A percentile compares a stretch with the other conserved stretches of the same genome.
phyloP scores from a whole-genome alignment of 2,329 filamentous ascomycete genomes.

The Exophiala sp. region DNA sequence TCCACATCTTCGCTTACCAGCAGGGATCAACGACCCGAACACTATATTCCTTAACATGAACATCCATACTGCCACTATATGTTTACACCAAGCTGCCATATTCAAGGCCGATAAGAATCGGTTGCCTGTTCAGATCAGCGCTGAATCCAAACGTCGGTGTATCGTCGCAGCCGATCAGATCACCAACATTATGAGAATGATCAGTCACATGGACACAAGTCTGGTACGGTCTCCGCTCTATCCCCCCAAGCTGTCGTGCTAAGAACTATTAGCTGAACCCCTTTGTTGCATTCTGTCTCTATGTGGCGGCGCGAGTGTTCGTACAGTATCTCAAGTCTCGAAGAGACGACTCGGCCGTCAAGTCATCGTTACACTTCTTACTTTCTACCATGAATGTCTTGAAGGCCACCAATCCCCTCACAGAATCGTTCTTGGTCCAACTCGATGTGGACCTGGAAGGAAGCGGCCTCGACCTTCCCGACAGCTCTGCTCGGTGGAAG shows the following conservation, averaged over 20 bases:
- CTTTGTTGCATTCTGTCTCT: constrained; percentile 91
- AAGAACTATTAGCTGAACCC: constrained; percentile 68
- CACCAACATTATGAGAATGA: constrained; percentile 89
- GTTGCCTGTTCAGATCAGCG: constrained; percentile 67
- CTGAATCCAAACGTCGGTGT: constrained; percentile 87
- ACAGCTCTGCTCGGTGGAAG: constrained; percentile 19
- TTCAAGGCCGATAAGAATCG: constrained; percentile 92
- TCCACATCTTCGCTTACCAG: constrained; percentile 68
- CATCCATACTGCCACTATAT: constrained; percentile 93
- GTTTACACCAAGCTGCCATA: constrained; percentile 95
- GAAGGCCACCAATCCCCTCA: constrained; percentile 80
- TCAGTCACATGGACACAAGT: constrained; percentile 81
- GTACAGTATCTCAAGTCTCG: constrained; percentile 92
- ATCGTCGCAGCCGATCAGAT: constrained; percentile 92
- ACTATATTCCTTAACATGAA: constrained; percentile 94
- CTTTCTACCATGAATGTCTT: constrained; percentile 84
- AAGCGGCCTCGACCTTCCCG: constrained; percentile 33
- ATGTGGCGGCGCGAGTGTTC: constrained; percentile 91
- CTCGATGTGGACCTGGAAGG: constrained; percentile 83
- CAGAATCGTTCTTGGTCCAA: constrained; percentile 90
- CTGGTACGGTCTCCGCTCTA: constrained; percentile 53
- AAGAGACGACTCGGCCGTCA: constrained; percentile 72
- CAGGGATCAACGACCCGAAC: constrained; percentile 70
- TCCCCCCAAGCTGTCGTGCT: not conserved
- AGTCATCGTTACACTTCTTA: constrained; percentile 81